A percentile compares a stretch with the other conserved stretches of the same genome.
phyloP scores from a whole-genome alignment of 495 filamentous ascomycete genomes.

The Xylaria venustula region DNA sequence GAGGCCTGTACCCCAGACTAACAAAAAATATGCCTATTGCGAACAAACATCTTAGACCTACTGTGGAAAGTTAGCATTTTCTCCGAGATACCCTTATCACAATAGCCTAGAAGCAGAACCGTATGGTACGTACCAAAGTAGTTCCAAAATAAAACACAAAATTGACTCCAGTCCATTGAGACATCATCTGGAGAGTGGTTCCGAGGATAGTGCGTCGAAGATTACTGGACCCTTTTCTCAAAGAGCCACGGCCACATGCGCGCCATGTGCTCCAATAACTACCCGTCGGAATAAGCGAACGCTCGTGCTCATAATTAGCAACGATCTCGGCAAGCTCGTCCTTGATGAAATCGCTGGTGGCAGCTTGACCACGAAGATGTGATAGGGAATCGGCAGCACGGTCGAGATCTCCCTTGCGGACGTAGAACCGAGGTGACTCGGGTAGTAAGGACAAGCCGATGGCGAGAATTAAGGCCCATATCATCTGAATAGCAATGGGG shows the following conservation, averaged over 20 bases:
- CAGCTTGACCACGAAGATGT: slow-evolving; percentile 64
- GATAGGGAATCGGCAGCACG: slow-evolving; percentile 60
- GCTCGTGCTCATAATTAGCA: slow-evolving; percentile 79
- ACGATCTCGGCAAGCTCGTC: slow-evolving; percentile 77
- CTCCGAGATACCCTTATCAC: neutral
- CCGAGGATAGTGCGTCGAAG: slow-evolving; percentile 76
- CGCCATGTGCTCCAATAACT: slow-evolving; percentile 66
- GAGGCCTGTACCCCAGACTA: no score
- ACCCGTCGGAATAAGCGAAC: slow-evolving; percentile 58
- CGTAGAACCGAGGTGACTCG: slow-evolving; percentile 79
- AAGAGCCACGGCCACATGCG: slow-evolving; percentile 62
- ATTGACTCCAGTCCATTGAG: slow-evolving; percentile 69
- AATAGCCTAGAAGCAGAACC: neutral
- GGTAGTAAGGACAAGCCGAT: slow-evolving; percentile 61
- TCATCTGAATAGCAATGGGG: slow-evolving; percentile 66
- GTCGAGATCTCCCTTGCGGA: slow-evolving; percentile 69
- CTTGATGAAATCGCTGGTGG: slow-evolving; percentile 62
- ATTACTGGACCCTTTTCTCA: slow-evolving; percentile 56
- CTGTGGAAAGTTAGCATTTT: neutral
- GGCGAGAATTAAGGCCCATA: slow-evolving; percentile 67
- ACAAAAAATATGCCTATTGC: no score
- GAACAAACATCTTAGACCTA: no score
- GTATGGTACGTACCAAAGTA: slow-evolving; percentile 46
- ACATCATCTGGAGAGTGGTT: slow-evolving; percentile 72
- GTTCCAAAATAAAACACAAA: slow-evolving; percentile 92